Percentiles rank a stretch among this genome's conserved stretches.
Conservation (phyloP, 371 early-diverging fungal species). For the Mortierella sp. region DNA sequence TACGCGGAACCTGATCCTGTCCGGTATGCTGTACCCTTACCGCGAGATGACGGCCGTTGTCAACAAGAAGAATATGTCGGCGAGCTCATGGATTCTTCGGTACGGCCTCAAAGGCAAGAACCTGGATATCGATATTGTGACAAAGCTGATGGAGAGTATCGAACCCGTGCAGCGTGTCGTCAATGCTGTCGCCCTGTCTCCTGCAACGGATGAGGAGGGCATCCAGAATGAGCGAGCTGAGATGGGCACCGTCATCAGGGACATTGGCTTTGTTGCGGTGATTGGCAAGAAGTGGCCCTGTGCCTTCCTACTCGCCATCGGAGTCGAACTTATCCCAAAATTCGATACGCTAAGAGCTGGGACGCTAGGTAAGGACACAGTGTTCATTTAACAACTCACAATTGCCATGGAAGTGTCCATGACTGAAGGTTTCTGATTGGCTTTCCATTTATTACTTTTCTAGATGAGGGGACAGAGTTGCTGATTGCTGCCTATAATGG, state of each 20-base stretch:
- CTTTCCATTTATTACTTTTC: background rate
- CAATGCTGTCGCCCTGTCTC: conserved; percentile 25
- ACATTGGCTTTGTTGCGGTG: conserved; percentile 55
- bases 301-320: conserved; percentile 72
- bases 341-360: conserved; percentile 15
- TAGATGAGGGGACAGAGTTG: conserved; percentile 31
- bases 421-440: background rate
- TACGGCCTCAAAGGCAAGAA: conserved; percentile 59
- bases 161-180: conserved; percentile 29
- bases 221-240: conserved; percentile 23
- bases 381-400: too few species aligned
- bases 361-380: conserved; percentile 19
- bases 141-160: conserved; percentile 63
- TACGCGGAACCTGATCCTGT: conserved; percentile 59
- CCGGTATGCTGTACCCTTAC: conserved; percentile 52
- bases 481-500: conserved; percentile 33
- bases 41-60: conserved; percentile 44
- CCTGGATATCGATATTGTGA: conserved; percentile 59
- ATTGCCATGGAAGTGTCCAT: too few species aligned
- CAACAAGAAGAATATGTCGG: conserved; percentile 46
- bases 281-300: conserved; percentile 71
- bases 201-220: conserved; percentile 14
- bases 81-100: conserved; percentile 50
- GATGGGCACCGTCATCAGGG: conserved; percentile 70
- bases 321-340: conserved; percentile 65